phyloP scores from a whole-genome alignment of 805 yeast genomes.

The Candida incommunis region DNA sequence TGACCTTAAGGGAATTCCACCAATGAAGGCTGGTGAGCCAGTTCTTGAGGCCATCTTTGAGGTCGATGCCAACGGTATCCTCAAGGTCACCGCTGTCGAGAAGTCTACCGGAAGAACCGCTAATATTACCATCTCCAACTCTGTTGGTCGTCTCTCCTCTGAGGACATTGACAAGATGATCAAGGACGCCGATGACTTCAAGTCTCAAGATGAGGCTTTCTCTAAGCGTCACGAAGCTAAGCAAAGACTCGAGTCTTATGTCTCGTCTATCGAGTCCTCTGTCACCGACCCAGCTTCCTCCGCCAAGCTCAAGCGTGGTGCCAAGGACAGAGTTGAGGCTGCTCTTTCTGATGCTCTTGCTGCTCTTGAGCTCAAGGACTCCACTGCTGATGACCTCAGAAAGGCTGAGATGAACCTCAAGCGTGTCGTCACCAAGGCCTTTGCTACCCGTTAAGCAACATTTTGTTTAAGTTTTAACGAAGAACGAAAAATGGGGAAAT shows the following conservation, averaged over 20 bases:
- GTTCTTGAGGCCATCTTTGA: constrained; percentile 98
- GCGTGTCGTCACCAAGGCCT: constrained; percentile 99
- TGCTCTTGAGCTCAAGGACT: constrained; percentile 92
- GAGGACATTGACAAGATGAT: constrained; percentile 98
- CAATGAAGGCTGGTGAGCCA: constrained; percentile 98
- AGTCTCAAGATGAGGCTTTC: constrained; percentile 97
- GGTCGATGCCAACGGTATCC: constrained; percentile 98
- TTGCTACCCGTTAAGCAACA: constrained; percentile 69
- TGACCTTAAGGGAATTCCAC: constrained; percentile 96
- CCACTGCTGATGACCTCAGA: constrained; percentile 94
- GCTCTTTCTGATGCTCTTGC: constrained; percentile 98
- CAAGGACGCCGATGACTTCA: constrained; percentile 97
- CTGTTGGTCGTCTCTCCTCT: constrained; percentile 94
- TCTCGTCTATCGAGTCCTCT: constrained; percentile 86
- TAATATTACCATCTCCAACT: constrained; percentile 97
- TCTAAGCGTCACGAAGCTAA: constrained; percentile 99
- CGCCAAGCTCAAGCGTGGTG: constrained; percentile 92
- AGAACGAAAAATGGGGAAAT: constrained; percentile 1
- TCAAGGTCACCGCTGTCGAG: constrained; percentile 97
- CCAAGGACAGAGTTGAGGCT: constrained; percentile 93
- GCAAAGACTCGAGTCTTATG: constrained; percentile 98
- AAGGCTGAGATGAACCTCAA: constrained; percentile 98
- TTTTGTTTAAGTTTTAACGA: no score
- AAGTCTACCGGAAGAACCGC: constrained; percentile 98
- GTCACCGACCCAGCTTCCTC: constrained; percentile 97